These are phyloP conservation scores for Trichoderma oligosporum DNA, from an alignment of 2,329 filamentous ascomycete genomes.

Conservation along the genomic window DNA sequence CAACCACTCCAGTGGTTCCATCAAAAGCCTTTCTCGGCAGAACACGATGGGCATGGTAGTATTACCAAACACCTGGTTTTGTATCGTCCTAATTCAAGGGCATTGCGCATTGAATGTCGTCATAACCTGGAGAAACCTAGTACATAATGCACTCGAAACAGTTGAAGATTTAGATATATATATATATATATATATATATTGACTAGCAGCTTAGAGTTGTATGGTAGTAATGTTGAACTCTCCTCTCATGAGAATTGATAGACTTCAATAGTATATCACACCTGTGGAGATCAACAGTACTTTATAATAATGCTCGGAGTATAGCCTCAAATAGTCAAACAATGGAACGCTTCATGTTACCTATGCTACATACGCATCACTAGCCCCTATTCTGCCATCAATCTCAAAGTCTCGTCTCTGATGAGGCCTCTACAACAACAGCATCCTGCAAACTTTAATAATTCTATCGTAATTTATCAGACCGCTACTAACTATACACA, in stretches of 20 bases:
- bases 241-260: no score
- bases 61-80: slow-evolving; percentile 1
- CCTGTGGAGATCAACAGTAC: no score
- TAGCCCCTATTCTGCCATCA: background rate
- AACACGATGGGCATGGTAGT: background rate
- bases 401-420: background rate
- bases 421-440: background rate
- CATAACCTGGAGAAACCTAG: slow-evolving; percentile 8
- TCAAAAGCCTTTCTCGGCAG: background rate
- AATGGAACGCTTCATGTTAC: no score
- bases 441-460: background rate
- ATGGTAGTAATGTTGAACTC: no score
- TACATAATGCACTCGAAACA: background rate
- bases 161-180: background rate
- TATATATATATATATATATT: no score
- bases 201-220: background rate
- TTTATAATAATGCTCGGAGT: no score
- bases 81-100: background rate
- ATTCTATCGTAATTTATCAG: background rate
- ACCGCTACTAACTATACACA: background rate
- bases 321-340: no score
- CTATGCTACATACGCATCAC: background rate
- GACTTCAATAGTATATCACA: no score
- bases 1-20: slow-evolving; percentile 2
- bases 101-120: background rate